These are phyloP conservation scores for Protoeuglena noctilucae DNA, from an alignment of 139 green algal species.

Conservation along the genomic window DNA sequence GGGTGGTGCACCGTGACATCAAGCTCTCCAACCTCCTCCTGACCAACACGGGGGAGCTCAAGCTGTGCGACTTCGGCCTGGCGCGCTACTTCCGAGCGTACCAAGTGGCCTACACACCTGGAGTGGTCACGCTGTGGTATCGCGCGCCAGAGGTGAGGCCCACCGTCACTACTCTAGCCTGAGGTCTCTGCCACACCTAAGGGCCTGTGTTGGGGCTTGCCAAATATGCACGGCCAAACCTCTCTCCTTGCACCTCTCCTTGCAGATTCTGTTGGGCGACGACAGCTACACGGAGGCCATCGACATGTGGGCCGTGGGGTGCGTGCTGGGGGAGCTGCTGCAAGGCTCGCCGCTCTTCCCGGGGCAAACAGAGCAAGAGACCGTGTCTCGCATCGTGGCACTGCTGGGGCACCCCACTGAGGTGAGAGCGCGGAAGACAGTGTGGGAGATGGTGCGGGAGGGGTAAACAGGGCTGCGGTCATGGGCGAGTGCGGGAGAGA, in stretches of 20 bases:
- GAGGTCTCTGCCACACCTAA: too few species aligned
- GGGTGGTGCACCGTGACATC: conserved; percentile 53
- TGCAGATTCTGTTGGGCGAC: conserved; percentile 29
- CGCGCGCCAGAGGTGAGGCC: conserved; percentile 31
- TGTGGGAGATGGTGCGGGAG: not conserved
- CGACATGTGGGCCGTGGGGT: conserved; percentile 52
- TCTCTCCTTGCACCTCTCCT: too few species aligned
- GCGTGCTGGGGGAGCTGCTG: conserved; percentile 57
- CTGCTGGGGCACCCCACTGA: conserved; percentile 39
- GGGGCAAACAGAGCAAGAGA: conserved; percentile 26
- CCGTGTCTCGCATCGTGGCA: conserved; percentile 26
- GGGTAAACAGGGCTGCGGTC: not conserved
- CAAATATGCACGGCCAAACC: too few species aligned
- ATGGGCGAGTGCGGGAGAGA: not conserved
- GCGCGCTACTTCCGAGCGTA: conserved; percentile 34
- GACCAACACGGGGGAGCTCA: conserved; percentile 31
- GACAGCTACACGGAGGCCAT: conserved; percentile 29
- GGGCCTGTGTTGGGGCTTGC: too few species aligned
- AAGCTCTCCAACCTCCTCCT: conserved; percentile 60
- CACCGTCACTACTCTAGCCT: too few species aligned
- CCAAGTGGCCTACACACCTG: conserved; percentile 20
- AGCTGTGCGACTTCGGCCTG: conserved; percentile 62
- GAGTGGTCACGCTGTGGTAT: conserved; percentile 21
- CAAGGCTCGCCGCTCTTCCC: conserved; percentile 40
- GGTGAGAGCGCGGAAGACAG: conserved; percentile 47